Evolutionary conservation across 495 filamentous ascomycete genomes (phyloP), one percentile per base, ranked within the genome.

Genomic region (Xylaria palmicola): DNA sequence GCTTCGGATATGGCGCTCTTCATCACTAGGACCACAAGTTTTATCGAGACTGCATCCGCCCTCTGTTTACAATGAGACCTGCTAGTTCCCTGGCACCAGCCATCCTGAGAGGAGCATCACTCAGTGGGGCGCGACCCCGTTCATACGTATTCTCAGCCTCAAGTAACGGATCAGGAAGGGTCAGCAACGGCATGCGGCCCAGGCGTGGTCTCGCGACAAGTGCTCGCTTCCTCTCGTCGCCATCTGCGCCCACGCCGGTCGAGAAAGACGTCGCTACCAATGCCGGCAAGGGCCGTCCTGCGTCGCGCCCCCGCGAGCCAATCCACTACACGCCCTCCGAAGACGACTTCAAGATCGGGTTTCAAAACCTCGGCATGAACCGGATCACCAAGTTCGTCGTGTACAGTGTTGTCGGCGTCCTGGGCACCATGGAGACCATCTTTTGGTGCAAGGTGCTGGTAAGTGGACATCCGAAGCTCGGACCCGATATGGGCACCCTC

Each of bases 381-480:
- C 61, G 63, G 41, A 66, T 58, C 34, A 51, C 62, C 32, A 72
- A 60, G 56, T 64, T 70, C 39, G 65, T 59, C n/a, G 62, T 72
- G 24, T 48, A 66, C 40, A 50, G 51, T 4, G 53, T 60, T 13
- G 13, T 72, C 43, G 65, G 67, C 51, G 64, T 70, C 19, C 63
- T 63, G 45, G 67, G 67, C 41, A 72, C 67, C 2, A 66, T 68
- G 44, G 69, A 72, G 49, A 55, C 67, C 19, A 54, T 65, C 15
- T 69, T 72, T 36, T 72, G 63, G 59, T 54, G 61, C 26, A 64
- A 63, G 29, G 65, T 55, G 50, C 56, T 72, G 36, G 59, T 62
- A 65, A 55, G 52, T 30, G 63, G n/a, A n/a, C n/a, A n/a, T n/a
- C 65, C 60, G 63, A 57, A 22, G 41, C 47, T 41, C n/a, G 48